Base-by-base conservation (phyloP, 257 asterid species). In the Nyctanthes arbortristis region DNA sequence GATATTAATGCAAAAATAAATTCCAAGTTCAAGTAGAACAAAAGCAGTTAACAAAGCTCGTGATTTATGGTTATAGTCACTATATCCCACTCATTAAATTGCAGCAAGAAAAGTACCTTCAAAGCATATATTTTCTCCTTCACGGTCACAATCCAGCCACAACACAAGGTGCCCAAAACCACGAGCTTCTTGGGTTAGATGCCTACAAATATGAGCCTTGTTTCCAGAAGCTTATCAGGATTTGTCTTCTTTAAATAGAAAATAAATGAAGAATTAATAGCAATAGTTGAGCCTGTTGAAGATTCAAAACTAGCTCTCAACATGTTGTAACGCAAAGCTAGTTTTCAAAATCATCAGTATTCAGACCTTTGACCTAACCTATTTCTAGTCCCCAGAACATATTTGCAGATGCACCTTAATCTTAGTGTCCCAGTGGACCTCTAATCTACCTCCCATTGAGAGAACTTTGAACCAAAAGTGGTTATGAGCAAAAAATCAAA, bases 121-220 rank as follows among this genome's bases (percentile, higher is more conserved):
- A 84, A 89, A 92, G 87, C 96, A 92, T 82, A 92, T 92, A 75
- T 89, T 92, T 87, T 92, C 96, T 80, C 97, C 97, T 78, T 92
- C 97, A 34, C 97, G 97, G 32, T 92, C 97, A 73, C 97, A 92
- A 78, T 92, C 97, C 87, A 92, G 75, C 97, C 97, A 92, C 79
- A 92, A 71, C 34, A 87, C 93, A 62, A 89, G 74, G 72, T 92
- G 85, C 63, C 83, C 84, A 75, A 95, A 92, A 71, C 93, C 96
- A 74, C 92, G 93, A 76, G 90, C 90, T 81, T 89, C 97, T 79
- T 87, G 96, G 80, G 86, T 86, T 79, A 92, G 75, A 85, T 92
- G 97, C 92, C 97, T 87, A 83, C 90, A 78, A 55, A 92, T 84
- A 74, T 92, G 96, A 68, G 96, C 97, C 97, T 92, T 73, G 31